Base-by-base conservation (phyloP, 139 green algal species). In the Auxenochlorella pyrenoidosa region DNA sequence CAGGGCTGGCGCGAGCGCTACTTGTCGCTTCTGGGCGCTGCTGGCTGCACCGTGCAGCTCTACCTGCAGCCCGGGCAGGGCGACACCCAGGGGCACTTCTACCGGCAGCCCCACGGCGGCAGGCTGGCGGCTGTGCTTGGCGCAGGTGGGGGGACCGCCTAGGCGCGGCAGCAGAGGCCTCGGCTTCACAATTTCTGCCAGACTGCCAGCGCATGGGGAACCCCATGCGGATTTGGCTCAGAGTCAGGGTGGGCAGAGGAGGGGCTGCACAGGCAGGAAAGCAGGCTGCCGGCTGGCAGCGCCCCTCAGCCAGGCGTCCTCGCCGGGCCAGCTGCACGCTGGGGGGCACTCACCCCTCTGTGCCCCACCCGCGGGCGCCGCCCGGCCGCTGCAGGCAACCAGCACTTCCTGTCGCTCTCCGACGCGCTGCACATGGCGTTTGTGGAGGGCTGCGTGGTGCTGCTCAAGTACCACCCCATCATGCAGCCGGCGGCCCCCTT, bases 381-480 rank as follows among this genome's bases (percentile, higher is more conserved):
- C 13, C 76, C 13, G 5, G 86, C 95, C 68, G 89, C 87, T 19
- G 92, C 94, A 58, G 92, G 94, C 70, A 95, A 96, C 86, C 94
- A 96, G 73, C 76, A 89, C 3, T 54, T 84, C 36, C 86, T 95
- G n/a, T 82, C 87, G 6, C 32, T 88, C 15, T 66, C 89, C 5
- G 94, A 96, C 86, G 92, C 92, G 81, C 86, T 96, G 81, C 91
- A 95, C 82, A 88, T 94, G 90, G 87, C 97, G 43, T 22, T 97
- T 0, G 79, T 89, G 32, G 93, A 96, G 18, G 91, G 96, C 54
- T 85, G 90, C n/a, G 93, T 95, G 19, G 94, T 96, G 32, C 59
- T 97, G 71, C 88, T 95, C 44, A 97, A 97, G 92, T 94, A 96
- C 87, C 95, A 97, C 89, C 95, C 95, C 5, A 90, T 96, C 40